Percentiles rank a stretch among this genome's conserved stretches.
Evolutionary conservation across 495 filamentous ascomycete genomes (phyloP).

Genomic region (Astrocystis sublimbata): DNA sequence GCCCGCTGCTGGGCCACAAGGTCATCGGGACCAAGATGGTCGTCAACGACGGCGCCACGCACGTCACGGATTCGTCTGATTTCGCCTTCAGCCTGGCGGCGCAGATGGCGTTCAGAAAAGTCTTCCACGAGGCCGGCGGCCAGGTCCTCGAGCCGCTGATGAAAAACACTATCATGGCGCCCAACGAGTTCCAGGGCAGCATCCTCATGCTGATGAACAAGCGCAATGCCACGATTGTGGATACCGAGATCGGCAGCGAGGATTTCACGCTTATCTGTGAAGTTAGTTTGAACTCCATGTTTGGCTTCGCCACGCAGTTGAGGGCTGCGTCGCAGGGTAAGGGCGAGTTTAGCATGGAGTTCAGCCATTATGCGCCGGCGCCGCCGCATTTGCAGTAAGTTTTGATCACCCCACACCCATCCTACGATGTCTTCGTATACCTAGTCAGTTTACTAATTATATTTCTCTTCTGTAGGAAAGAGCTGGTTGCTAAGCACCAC

Average conservation of each 20-base stretch:
- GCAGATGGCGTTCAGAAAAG: conserved; percentile 95
- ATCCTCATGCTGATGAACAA: conserved; percentile 95
- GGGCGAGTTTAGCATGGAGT: conserved; percentile 99
- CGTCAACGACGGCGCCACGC: conserved; percentile 94
- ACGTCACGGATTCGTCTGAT: conserved; percentile 98
- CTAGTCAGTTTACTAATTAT: neutral
- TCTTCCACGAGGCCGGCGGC: conserved; percentile 76
- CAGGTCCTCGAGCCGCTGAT: conserved; percentile 92
- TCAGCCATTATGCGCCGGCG: conserved; percentile 88
- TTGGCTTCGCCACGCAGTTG: conserved; percentile 88
- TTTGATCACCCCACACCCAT: neutral
- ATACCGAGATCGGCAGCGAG: conserved; percentile 91
- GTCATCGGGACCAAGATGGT: conserved; percentile 90
- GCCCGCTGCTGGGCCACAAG: conserved; percentile 89
- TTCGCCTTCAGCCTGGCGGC: conserved; percentile 97
- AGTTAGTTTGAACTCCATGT: conserved; percentile 94
- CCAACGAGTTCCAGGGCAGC: conserved; percentile 97
- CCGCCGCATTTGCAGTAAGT: conserved; percentile 87
- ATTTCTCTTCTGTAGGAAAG: conserved; percentile 52
- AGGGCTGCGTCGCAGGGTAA: conserved; percentile 96
- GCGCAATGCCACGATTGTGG: conserved; percentile 90
- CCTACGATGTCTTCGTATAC: neutral
- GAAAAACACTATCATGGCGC: conserved; percentile 95
- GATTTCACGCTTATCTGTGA: conserved; percentile 95
- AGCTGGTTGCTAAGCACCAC: conserved; percentile 82